Evolutionary conservation across 2,329 filamentous ascomycete species (phyloP), one percentile per base, ranked within the genome.

Genomic region (Nemania sp.): DNA sequence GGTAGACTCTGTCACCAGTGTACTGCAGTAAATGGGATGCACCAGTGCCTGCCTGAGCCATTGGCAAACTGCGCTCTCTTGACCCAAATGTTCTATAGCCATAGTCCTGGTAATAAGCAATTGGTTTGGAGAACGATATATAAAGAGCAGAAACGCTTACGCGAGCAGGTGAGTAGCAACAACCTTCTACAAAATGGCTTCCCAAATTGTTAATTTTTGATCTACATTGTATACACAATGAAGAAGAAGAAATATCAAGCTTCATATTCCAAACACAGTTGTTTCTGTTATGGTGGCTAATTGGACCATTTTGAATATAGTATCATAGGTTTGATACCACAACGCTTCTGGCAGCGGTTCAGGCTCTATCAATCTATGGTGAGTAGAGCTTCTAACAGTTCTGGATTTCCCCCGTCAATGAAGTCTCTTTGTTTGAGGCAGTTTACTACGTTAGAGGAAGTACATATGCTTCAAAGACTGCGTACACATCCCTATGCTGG

Each of bases 41-140:
- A 73, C 39, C 61, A 65, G 18, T 73, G 72, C 60, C 43, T 73
- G 2, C 64, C 68, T 2, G 60, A 69, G 20, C 60, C 62, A 0
- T 52, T 73, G 18, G 69, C 70, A 12, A 67, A 69, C n/a, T 72
- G 71, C 55, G 59, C 64, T 18, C 64, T 56, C 40, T 52, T 71
- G n/a, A 37, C 68, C 1, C 67, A 67, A 20, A 63, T 70, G 47
- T 70, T 65, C n/a, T 65, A 65, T 11, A 46, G 34, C 13, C 57
- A 67, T 29, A 71, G 57, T 4, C 11, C 63, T 1, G 52, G 62
- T n/a, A 72, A 66, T 47, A 29, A 59, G 9, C 47, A 42, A 2
- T 68, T 69, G 25, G 65, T 71, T 5, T 72, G 69, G 68, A 68
- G 61, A 45, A 59, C 52, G 7, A 72, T 72, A 9, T 67, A 70